Percentiles rank a stretch among this genome's conserved stretches.
Evolutionary conservation across 768 basidiomycete genomes (phyloP).

Genomic region (Termitomyces sp.): DNA sequence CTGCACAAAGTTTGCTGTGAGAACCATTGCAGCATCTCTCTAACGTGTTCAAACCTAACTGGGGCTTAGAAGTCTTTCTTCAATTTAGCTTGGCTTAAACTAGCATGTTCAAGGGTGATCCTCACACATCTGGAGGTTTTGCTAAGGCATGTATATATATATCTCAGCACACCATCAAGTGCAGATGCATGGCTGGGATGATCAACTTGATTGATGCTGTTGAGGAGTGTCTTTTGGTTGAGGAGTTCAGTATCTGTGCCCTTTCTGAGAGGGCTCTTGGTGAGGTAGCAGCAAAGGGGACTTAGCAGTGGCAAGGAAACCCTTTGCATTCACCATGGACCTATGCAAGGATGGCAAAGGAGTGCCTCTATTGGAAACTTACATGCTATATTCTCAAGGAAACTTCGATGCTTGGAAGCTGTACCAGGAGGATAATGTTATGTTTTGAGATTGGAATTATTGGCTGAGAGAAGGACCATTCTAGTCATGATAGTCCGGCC

Average conservation of each 20-base stretch:
- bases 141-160: background rate
- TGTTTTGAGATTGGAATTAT: background rate
- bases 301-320: background rate
- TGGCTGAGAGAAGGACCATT: no score
- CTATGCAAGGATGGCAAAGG: background rate
- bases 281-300: slow-evolving; percentile 3
- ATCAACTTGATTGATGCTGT: background rate
- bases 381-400: background rate
- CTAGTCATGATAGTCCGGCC: no score
- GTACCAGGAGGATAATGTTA: background rate
- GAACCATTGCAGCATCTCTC: background rate
- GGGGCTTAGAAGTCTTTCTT: background rate
- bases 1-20: background rate
- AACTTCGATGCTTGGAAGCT: slow-evolving; percentile 2
- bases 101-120: background rate
- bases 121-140: background rate
- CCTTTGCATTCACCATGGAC: background rate
- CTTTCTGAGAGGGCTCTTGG: slow-evolving; percentile 5
- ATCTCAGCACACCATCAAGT: background rate
- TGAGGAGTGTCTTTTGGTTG: background rate
- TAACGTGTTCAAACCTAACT: background rate
- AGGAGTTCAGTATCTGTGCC: background rate
- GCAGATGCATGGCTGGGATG: slow-evolving; percentile 1
- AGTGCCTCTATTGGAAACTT: background rate
- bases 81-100: background rate